These are phyloP conservation scores for Monosporozyma yasuniensis DNA, from an alignment of 805 yeast species.

Conservation along the genomic window DNA sequence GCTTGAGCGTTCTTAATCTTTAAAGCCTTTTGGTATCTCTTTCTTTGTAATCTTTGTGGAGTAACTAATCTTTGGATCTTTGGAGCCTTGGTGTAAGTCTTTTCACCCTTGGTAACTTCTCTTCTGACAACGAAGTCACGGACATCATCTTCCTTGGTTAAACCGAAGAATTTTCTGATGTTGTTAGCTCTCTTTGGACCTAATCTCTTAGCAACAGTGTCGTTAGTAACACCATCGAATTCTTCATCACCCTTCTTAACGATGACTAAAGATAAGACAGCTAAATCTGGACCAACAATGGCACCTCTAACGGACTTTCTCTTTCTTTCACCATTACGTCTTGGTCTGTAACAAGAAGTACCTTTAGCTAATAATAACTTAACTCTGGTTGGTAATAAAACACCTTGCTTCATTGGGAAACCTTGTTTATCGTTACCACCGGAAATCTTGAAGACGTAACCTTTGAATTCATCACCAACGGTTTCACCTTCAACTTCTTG, in stretches of 20 bases:
- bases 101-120: conserved; percentile 96
- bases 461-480: conserved; percentile 98
- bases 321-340: conserved; percentile 99
- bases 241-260: conserved; percentile 97
- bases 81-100: conserved; percentile 99
- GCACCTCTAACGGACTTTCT: conserved; percentile 99
- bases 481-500: conserved; percentile 99
- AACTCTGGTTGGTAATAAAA: conserved; percentile 99
- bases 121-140: conserved; percentile 91
- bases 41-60: conserved; percentile 98
- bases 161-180: conserved; percentile 99
- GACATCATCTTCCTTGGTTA: conserved; percentile 39
- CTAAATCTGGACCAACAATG: conserved; percentile 93
- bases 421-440: conserved; percentile 99
- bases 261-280: conserved; percentile 87
- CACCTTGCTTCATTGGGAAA: conserved; percentile 99
- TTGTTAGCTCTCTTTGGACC: conserved; percentile 99
- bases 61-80: conserved; percentile 99
- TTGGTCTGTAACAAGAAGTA: conserved; percentile 98
- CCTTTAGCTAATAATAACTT: conserved; percentile 89
- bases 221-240: conserved; percentile 91
- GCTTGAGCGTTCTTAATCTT: conserved; percentile 96
- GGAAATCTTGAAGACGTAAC: conserved; percentile 96
- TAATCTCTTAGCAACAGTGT: conserved; percentile 94
- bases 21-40: conserved; percentile 90